phyloP scores from a whole-genome alignment of 192 early-diverging fungal genomes.

The Linnemannia schmuckeri region DNA sequence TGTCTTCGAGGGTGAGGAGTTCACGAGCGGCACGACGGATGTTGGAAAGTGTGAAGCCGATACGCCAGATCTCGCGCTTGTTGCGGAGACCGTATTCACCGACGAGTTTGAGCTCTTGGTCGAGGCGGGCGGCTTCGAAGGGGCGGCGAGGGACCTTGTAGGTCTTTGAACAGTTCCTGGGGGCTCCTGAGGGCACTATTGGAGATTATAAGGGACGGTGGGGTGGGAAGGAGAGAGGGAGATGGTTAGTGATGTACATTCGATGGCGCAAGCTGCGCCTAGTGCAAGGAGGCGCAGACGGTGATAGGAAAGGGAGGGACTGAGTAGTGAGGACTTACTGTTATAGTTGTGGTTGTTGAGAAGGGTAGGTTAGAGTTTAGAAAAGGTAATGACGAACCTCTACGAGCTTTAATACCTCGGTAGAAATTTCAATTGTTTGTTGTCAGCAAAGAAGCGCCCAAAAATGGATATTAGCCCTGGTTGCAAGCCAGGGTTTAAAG shows the following conservation, averaged over 20 bases:
- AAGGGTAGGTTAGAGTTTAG: constrained; percentile 8
- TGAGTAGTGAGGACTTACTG: background rate
- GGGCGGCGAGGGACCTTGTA: constrained; percentile 96
- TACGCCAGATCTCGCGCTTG: constrained; percentile 99
- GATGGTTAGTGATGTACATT: background rate
- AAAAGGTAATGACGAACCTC: background rate
- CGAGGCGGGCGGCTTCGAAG: constrained; percentile 96
- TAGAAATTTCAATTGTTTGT: background rate
- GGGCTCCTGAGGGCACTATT: constrained; percentile 56
- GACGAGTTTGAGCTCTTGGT: constrained; percentile 91
- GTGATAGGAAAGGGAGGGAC: too few species aligned
- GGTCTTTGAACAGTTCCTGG: constrained; percentile 76
- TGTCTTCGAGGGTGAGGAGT: constrained; percentile 94
- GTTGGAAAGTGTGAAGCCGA: constrained; percentile 96
- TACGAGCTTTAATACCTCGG: background rate
- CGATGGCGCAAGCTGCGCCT: background rate
- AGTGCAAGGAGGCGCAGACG: background rate
- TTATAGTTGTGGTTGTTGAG: background rate
- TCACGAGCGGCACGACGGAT: constrained; percentile 99
- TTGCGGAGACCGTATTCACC: constrained; percentile 97
- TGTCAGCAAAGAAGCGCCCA: background rate
- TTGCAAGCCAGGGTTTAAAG: background rate
- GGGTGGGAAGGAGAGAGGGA: background rate
- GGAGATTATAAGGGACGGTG: constrained; percentile 8
- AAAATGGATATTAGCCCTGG: constrained; percentile 29